Evolutionary conservation across 805 yeast genomes (phyloP).

Genomic region (Lachancea quebecensis): DNA sequence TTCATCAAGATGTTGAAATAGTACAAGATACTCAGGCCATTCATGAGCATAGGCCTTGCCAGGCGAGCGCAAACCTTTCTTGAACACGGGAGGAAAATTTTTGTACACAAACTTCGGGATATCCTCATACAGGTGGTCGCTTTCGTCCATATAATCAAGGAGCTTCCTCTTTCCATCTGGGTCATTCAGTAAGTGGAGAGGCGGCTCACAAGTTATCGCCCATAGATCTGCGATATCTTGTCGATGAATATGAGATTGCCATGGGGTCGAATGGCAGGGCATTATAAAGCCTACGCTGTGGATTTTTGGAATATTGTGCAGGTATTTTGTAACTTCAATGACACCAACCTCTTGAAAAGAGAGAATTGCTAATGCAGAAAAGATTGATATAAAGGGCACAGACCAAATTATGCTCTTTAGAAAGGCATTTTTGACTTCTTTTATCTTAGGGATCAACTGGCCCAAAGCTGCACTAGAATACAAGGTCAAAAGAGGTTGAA

Average conservation of each 20-base stretch:
- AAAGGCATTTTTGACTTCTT: background rate
- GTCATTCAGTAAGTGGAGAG: constrained; percentile 38
- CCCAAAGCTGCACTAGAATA: constrained; percentile 17
- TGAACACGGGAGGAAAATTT: constrained; percentile 41
- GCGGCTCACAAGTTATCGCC: constrained; percentile 92
- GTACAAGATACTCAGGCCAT: constrained; percentile 71
- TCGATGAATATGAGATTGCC: constrained; percentile 78
- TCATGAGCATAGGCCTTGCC: constrained; percentile 31
- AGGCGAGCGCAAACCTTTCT: constrained; percentile 18
- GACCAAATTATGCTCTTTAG: constrained; percentile 11
- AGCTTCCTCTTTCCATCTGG: constrained; percentile 31
- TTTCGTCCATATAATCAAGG: constrained; percentile 65
- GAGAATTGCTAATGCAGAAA: constrained; percentile 40
- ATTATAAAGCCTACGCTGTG: constrained; percentile 70
- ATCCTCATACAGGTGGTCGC: constrained; percentile 72
- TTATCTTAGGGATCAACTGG: background rate
- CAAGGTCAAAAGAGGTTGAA: constrained; percentile 65
- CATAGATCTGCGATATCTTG: constrained; percentile 46
- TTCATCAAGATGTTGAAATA: constrained; percentile 58
- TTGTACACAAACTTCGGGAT: constrained; percentile 49
- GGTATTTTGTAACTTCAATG: constrained; percentile 51
- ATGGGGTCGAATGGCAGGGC: constrained; percentile 97
- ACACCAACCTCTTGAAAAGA: constrained; percentile 83
- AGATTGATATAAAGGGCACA: constrained; percentile 17
- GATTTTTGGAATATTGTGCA: constrained; percentile 39